phyloP scores from a whole-genome alignment of 805 yeast species.

The Saturnispora bothae region DNA sequence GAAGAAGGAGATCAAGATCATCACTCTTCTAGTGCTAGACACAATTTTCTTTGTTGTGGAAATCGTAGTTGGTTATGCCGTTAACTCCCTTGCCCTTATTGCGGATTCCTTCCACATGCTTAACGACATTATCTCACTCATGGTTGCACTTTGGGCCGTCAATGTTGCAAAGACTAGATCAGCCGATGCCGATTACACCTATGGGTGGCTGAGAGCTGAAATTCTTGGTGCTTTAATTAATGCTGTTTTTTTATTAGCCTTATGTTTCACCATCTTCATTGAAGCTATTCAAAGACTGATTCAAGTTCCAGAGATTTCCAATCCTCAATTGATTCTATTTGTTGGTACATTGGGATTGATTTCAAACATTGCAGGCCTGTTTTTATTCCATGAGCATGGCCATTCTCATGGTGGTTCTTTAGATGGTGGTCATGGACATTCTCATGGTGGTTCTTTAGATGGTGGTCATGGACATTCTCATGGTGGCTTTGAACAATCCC shows the following conservation, averaged over 20 bases:
- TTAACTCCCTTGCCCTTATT: conserved; percentile 85
- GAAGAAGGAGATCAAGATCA: conserved; percentile 59
- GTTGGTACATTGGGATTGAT: conserved; percentile 79
- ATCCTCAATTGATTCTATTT: conserved; percentile 69
- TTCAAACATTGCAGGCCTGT: conserved; percentile 75
- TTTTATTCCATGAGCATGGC: conserved; percentile 83
- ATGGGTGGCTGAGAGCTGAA: conserved; percentile 98
- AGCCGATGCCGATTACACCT: conserved; percentile 84
- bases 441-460: conserved; percentile 14
- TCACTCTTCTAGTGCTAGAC: conserved; percentile 63
- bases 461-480: conserved; percentile 7
- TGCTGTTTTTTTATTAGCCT: conserved; percentile 85
- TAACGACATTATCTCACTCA: conserved; percentile 80
- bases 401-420: conserved; percentile 40
- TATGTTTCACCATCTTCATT: conserved; percentile 82
- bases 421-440: conserved; percentile 14
- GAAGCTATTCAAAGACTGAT: conserved; percentile 89
- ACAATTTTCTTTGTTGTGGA: conserved; percentile 78
- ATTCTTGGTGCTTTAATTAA: conserved; percentile 90
- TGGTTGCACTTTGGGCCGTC: conserved; percentile 96
- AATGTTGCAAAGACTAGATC: conserved; percentile 70
- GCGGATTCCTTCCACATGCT: conserved; percentile 98
- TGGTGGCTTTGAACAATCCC: not conserved
- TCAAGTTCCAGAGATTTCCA: conserved; percentile 65
- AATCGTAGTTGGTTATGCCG: conserved; percentile 77